Evolutionary conservation across 441 rosid genomes (phyloP).

Genomic region (Gossypium schwendimanii): DNA sequence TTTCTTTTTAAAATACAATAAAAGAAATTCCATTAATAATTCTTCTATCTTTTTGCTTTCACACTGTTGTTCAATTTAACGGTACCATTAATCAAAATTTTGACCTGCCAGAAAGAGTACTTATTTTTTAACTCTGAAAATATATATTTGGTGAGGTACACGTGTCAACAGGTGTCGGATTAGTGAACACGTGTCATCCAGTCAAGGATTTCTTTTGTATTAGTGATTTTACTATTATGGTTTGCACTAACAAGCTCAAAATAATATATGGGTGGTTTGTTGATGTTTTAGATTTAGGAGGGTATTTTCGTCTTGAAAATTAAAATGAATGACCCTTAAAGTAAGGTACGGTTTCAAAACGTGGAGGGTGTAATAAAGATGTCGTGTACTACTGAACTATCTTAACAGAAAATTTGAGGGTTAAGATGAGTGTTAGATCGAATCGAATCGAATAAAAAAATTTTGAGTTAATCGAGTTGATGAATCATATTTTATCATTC

Average conservation of each 20-base stretch:
- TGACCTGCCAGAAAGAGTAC: neutral
- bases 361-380: neutral
- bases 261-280: neutral
- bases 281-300: neutral
- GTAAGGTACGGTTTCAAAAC: slow-evolving; percentile 14
- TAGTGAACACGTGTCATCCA: neutral
- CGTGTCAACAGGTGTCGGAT: neutral
- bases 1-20: too few relatives aligned
- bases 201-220: neutral
- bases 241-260: slow-evolving; percentile 11
- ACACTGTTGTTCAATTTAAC: neutral
- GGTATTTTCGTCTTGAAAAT: slow-evolving; percentile 10
- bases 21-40: too few relatives aligned
- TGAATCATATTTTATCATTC: too few relatives aligned
- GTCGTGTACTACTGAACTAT: slow-evolving; percentile 4
- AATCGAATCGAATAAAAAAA: too few relatives aligned
- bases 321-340: neutral
- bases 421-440: accelerated
- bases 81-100: neutral
- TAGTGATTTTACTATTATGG: neutral
- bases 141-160: neutral
- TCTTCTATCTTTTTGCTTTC: neutral
- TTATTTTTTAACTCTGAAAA: neutral
- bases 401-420: neutral
- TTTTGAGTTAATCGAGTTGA: too few relatives aligned